A percentile compares a stretch with the other conserved stretches of the same genome.
phyloP scores from a whole-genome alignment of 2,329 filamentous ascomycete genomes.

The Aureobasidium sp. region DNA sequence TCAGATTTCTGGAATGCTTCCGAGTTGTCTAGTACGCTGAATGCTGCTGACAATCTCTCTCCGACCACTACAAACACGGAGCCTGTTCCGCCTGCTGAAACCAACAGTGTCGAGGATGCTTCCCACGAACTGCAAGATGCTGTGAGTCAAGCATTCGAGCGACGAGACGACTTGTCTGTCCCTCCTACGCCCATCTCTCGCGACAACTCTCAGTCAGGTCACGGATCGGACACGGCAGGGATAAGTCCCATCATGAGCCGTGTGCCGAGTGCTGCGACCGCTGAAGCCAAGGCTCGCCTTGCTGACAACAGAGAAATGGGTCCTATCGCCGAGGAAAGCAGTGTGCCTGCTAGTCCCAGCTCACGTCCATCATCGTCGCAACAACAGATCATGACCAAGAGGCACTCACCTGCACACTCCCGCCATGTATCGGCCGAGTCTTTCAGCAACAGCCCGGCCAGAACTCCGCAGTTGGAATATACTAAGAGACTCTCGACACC shows the following conservation, averaged over 20 bases:
- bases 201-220: slow-evolving; percentile 30
- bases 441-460: slow-evolving; percentile 50
- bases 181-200: slow-evolving; percentile 47
- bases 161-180: slow-evolving; percentile 45
- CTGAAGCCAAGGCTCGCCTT: slow-evolving; percentile 34
- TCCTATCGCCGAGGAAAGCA: slow-evolving; percentile 48
- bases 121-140: slow-evolving; percentile 32
- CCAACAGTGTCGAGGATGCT: slow-evolving; percentile 35
- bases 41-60: not conserved
- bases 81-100: not conserved
- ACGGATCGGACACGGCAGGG: slow-evolving; percentile 40
- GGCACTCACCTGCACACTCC: slow-evolving; percentile 33
- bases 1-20: slow-evolving; percentile 26
- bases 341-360: slow-evolving; percentile 24
- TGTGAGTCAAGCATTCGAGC: slow-evolving; percentile 60
- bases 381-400: slow-evolving; percentile 27
- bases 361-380: slow-evolving; percentile 28
- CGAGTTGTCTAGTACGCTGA: slow-evolving; percentile 1
- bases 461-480: slow-evolving; percentile 47
- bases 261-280: slow-evolving; percentile 40
- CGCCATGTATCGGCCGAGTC: slow-evolving; percentile 13
- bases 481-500: slow-evolving; percentile 25
- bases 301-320: slow-evolving; percentile 32
- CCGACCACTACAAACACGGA: not conserved
- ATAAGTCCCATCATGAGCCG: slow-evolving; percentile 61